Evolutionary conservation across 2,329 filamentous ascomycete genomes (phyloP).

Genomic region (Cladosporium sp.): DNA sequence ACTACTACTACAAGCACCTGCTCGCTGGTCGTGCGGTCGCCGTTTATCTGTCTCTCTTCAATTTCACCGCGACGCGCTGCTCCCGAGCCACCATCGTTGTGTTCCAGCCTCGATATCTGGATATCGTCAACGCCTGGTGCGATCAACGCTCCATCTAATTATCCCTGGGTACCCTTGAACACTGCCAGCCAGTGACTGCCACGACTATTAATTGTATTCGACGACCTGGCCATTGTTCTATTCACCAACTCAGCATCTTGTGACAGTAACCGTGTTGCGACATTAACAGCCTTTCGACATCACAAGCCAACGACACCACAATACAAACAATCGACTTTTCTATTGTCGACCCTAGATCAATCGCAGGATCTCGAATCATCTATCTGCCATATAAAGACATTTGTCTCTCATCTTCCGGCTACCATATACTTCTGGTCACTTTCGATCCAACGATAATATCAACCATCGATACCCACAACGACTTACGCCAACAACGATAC

Average conservation of each 20-base stretch:
- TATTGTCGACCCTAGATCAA: conserved; percentile 16
- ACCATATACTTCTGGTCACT: background rate
- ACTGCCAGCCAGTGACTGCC: conserved; percentile 29
- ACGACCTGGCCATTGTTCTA: conserved; percentile 17
- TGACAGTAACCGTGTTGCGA: conserved; percentile 6
- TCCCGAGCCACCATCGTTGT: conserved; percentile 10
- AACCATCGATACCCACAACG: conserved; percentile 11
- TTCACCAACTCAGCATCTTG: conserved; percentile 11
- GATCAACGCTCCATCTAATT: conserved; percentile 23
- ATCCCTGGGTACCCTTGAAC: conserved; percentile 21
- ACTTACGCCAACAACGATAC: conserved; percentile 15
- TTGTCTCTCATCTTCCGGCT: conserved; percentile 7
- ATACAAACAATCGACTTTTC: conserved; percentile 13
- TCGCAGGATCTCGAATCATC: conserved; percentile 8
- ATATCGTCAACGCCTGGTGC: conserved; percentile 13
- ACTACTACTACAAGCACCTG: conserved; percentile 14
- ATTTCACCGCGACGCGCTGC: conserved; percentile 9
- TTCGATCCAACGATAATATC: conserved; percentile 11
- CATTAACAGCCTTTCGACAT: background rate
- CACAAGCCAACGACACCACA: conserved; percentile 11
- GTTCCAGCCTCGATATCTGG: conserved; percentile 12
- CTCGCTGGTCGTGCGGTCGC: conserved; percentile 20
- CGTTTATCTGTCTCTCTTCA: conserved; percentile 16
- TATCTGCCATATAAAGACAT: conserved; percentile 7
- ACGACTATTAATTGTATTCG: conserved; percentile 26